These are phyloP conservation scores for Cercophora newfieldiana DNA, from an alignment of 495 filamentous ascomycete genomes.

Conservation along the genomic window DNA sequence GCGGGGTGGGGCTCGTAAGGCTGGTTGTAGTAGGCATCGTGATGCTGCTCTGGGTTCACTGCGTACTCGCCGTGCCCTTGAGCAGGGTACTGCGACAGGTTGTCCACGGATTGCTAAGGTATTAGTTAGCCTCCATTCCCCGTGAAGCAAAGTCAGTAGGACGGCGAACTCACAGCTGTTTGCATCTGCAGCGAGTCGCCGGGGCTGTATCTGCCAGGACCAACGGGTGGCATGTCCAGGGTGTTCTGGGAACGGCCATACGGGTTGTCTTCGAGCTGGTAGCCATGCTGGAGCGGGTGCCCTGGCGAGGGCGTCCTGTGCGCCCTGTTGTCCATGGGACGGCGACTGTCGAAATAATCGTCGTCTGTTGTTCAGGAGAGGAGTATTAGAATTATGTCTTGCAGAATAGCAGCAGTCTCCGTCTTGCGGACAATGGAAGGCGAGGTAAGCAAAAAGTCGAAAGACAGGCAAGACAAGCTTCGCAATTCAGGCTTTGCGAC, in stretches of 20 bases:
- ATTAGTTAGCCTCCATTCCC: conserved; percentile 18
- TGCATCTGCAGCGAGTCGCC: conserved; percentile 69
- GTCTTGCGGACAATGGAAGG: background rate
- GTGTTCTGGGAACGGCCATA: conserved; percentile 52
- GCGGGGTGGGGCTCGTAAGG: conserved; percentile 71
- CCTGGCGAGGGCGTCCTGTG: conserved; percentile 60
- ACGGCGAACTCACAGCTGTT: conserved; percentile 61
- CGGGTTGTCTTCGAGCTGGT: conserved; percentile 70
- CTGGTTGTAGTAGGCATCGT: conserved; percentile 81
- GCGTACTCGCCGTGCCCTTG: conserved; percentile 67
- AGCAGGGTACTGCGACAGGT: conserved; percentile 68
- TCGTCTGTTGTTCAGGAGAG: conserved; percentile 50
- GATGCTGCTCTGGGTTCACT: conserved; percentile 77
- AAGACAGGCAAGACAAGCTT: background rate
- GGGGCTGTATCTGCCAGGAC: conserved; percentile 47
- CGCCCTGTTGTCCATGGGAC: conserved; percentile 53
- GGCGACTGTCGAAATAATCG: conserved; percentile 57
- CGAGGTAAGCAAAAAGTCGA: background rate
- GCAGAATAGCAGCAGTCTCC: background rate
- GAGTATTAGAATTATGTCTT: conserved; percentile 27
- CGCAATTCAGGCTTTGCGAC: background rate
- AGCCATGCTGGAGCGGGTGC: conserved; percentile 58
- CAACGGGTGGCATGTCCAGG: conserved; percentile 64
- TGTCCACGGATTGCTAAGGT: conserved; percentile 75
- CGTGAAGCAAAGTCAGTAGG: background rate